Evolutionary conservation across 139 green algal species (phyloP), one percentile per base, ranked within the genome.

Genomic region (Volvox reticuliferus): DNA sequence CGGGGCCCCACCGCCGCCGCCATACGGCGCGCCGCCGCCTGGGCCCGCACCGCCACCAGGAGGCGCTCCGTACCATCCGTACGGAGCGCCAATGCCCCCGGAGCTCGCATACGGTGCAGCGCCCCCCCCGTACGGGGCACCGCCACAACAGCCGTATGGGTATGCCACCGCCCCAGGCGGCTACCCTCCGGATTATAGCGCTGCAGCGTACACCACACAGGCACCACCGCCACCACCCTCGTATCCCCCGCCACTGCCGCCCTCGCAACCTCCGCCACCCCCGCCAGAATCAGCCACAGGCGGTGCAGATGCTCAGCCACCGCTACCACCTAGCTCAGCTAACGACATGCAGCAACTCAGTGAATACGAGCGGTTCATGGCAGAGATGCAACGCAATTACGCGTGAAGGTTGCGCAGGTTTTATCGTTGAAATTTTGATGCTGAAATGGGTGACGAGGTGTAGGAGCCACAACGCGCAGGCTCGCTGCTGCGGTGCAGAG

Each of bases 361-460:
- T 30, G 84, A 91, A 44, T 93, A 93, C 32, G 85, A 91, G 18
- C 62, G 81, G 19, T 93, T 93, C 68, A 93, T 93, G 90, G 68
- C 55, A 9, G 90, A 93, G 26, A 93, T 93, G 90, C 63, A 87
- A 44, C 65, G 83, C 44, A 63, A 21, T n/a, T 82, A 82, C 35
- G 13, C 77, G 5, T 82, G 68, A 77, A n/a, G n/a, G n/a, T n/a
- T n/a, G n/a, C n/a, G n/a, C n/a, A n/a, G n/a, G n/a, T n/a, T n/a
- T n/a, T n/a, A n/a, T n/a, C n/a, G n/a, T n/a, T n/a, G n/a, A n/a
- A n/a, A n/a, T n/a, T n/a, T n/a, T n/a, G n/a, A n/a, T n/a, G n/a
- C n/a, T n/a, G n/a, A n/a, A n/a, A n/a, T n/a, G n/a, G n/a, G n/a
- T n/a, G n/a, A n/a, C n/a, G n/a, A n/a, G n/a, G n/a, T n/a, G n/a